Conservation (phyloP, 129 eudicot genomes). For the Arctium lappa region DNA sequence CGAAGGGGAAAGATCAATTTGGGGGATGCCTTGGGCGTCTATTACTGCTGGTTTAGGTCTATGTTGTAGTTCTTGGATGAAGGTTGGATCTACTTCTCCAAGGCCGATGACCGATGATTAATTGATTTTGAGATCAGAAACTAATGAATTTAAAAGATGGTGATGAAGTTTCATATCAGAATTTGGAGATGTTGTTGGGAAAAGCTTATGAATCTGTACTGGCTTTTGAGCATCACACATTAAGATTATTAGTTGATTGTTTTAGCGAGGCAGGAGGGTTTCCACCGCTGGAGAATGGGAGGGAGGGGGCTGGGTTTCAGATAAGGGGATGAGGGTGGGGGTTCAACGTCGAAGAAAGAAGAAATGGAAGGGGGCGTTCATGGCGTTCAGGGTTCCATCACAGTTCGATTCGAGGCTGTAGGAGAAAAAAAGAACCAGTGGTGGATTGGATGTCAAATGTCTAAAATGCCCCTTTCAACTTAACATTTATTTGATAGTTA, state of each 20-base stretch:
- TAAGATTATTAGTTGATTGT: background rate
- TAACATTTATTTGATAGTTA: too few species aligned
- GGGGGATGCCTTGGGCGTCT: slow-evolving; percentile 59
- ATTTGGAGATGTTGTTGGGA: background rate
- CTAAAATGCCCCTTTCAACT: too few species aligned
- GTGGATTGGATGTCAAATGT: too few species aligned
- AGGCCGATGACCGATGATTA: slow-evolving; percentile 6
- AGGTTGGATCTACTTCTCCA: slow-evolving; percentile 57
- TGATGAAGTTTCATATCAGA: background rate
- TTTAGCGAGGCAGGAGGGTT: too few species aligned
- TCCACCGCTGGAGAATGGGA: too few species aligned
- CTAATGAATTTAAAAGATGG: slow-evolving; percentile 1
- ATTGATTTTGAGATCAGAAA: background rate
- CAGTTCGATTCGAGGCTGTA: too few species aligned
- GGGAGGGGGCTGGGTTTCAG: too few species aligned
- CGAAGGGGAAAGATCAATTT: slow-evolving; percentile 37
- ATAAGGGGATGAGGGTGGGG: too few species aligned
- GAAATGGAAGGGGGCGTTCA: too few species aligned
- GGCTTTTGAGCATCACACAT: background rate
- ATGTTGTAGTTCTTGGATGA: slow-evolving; percentile 66
- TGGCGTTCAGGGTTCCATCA: too few species aligned
- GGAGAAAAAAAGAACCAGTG: too few species aligned
- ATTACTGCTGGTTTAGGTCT: slow-evolving; percentile 45
- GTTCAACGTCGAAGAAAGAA: too few species aligned
- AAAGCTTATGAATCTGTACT: background rate